Conservation (phyloP, 2,329 filamentous ascomycete genomes). For the Rasamsonia emersonii region DNA sequence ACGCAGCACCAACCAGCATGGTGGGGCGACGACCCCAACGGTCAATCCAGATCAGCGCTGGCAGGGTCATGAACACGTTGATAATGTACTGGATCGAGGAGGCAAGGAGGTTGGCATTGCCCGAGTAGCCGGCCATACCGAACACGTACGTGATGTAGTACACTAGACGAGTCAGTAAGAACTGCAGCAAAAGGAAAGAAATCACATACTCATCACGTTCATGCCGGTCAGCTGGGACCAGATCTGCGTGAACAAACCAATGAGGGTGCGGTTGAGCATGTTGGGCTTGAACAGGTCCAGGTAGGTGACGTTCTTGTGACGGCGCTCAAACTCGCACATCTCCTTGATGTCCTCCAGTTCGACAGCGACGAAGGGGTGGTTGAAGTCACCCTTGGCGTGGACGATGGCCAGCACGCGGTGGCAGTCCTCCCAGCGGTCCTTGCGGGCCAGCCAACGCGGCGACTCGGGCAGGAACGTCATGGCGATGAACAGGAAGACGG, state of each 20-base stretch:
- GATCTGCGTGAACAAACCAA: conserved; percentile 65
- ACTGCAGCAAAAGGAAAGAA: too few relatives aligned
- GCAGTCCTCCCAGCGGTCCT: conserved; percentile 51
- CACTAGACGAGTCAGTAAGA: too few relatives aligned
- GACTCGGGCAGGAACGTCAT: conserved; percentile 49
- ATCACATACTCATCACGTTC: conserved; percentile 71
- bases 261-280: conserved; percentile 66
- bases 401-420: conserved; percentile 45
- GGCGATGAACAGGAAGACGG: conserved; percentile 48
- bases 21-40: conserved; percentile 64
- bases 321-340: conserved; percentile 63
- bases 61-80: conserved; percentile 71
- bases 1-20: conserved; percentile 54
- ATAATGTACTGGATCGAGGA: conserved; percentile 68
- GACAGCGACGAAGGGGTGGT: conserved; percentile 55
- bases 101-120: conserved; percentile 52
- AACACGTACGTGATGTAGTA: conserved; percentile 52
- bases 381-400: conserved; percentile 56
- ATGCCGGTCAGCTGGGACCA: conserved; percentile 70
- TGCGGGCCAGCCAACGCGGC: conserved; percentile 55
- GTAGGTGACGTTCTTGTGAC: conserved; percentile 61
- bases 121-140: conserved; percentile 59
- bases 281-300: conserved; percentile 61
- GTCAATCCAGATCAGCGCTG: conserved; percentile 67
- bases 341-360: conserved; percentile 67